Conservation (phyloP, 2,329 filamentous ascomycete genomes). For the Helotiales sp. region DNA sequence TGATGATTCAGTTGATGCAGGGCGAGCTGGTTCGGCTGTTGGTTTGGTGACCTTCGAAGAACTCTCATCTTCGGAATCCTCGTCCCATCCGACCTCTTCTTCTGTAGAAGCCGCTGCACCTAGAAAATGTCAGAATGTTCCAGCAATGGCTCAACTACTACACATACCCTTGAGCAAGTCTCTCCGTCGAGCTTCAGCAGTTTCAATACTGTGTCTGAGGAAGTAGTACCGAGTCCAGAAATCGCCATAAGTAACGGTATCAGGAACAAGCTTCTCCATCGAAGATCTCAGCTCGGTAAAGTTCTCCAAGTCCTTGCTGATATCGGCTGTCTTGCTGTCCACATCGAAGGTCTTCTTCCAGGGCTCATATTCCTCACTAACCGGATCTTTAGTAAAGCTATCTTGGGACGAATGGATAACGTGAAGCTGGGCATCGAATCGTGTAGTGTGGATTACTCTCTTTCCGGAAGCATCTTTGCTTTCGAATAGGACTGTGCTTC, state of each 20-base stretch:
- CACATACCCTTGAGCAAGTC: conserved; percentile 86
- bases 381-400: conserved; percentile 82
- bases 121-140: conserved; percentile 33
- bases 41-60: conserved; percentile 44
- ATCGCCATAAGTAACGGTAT: conserved; percentile 81
- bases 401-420: conserved; percentile 87
- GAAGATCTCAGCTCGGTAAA: conserved; percentile 83
- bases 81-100: conserved; percentile 72
- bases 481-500: conserved; percentile 81
- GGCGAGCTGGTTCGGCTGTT: conserved; percentile 47
- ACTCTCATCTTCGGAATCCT: conserved; percentile 72
- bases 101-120: conserved; percentile 63
- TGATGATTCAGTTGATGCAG: conserved; percentile 59
- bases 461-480: conserved; percentile 90
- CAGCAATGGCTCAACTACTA: conserved; percentile 6
- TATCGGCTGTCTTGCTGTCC: conserved; percentile 82
- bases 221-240: conserved; percentile 99
- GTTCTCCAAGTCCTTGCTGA: conserved; percentile 80
- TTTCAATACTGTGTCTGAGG: conserved; percentile 88
- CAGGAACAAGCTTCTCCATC: conserved; percentile 97
- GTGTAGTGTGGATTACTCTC: conserved; percentile 90
- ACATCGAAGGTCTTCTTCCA: conserved; percentile 80
- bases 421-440: conserved; percentile 94
- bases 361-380: conserved; percentile 71
- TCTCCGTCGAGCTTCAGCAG: conserved; percentile 83